Base-by-base conservation (phyloP, 1,284 basidiomycete genomes). In the Sporisorium iseilematis-ciliati region DNA sequence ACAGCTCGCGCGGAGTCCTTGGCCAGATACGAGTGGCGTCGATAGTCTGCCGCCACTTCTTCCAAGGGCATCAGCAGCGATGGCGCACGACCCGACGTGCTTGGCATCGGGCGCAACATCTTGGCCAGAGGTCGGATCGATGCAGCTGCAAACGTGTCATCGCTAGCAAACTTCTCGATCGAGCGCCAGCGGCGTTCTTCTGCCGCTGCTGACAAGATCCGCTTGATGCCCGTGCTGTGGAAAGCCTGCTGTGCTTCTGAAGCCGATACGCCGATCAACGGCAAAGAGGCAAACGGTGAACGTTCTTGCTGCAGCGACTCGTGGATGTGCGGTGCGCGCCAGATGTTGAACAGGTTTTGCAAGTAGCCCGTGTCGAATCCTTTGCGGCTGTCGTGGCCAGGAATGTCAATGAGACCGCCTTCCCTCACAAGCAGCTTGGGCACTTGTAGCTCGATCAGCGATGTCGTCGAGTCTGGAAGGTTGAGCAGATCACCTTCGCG, bases 401-500 rank as follows among this genome's bases (percentile, higher is more conserved):
- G 93, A 14, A 92, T 87, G 66, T 89, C 86, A 33, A 93, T 79
- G 14, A 95, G 86, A 8, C 93, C 93, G 26, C 93, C 92, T 56
- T 94, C 92, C 29, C 89, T 87, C 84, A 92, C 94, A 20, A 99
- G 86, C 12, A 95, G 85, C 77, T 89, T 88, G 2, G 97, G 97
- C 12, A 99, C 86, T 1, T 85, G 83, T 69, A 91, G 90, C 81
- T 93, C 90, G 79, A 99, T 96, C 7, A 93, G 91, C 84, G 94
- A 98, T 58, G 89, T 89, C 4, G 92, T 91, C 18, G 95, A 87
- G 84, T 95, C 94, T 11, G 94, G 91, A 31, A 93, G 88, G 57
- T 91, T 88, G 43, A 97, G 88, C 58, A 91, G 88, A 80, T 98
- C 95, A 26, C 92, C 91, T 87, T 98, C 94, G 35, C 96, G 91